Evolutionary conservation across 352 stramenopile species (phyloP), one percentile per base, ranked within the genome.

Genomic region (Globisporangium canariense): DNA sequence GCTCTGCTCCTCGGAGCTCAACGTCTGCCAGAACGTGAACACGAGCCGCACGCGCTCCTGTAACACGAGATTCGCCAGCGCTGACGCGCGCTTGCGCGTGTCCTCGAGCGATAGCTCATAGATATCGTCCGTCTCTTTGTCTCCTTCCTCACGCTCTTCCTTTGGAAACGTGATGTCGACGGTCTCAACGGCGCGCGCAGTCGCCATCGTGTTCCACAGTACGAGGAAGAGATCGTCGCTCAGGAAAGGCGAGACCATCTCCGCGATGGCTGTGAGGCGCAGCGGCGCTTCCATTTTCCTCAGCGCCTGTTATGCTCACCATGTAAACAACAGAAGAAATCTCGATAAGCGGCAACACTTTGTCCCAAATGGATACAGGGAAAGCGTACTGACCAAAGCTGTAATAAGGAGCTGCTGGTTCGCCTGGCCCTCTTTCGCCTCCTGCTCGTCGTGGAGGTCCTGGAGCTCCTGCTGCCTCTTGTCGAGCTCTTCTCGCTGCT

Each of bases 11-110:
- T 91, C 82, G 0, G 30, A 34, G 47, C 82, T 91, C 30, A 91
- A 56, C 16, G 66, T 74, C 45, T 84, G 73, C 73, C 73, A 87
- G 7, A 84, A 69, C 3, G 72, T 65, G 53, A 83, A 60, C 47
- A 91, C 60, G 2, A 91, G 69, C 0, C 71, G 76, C 13, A 88
- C 79, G n/a, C 82, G 79, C 56, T 89, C 81, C 47, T 88, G 78
- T 0, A 91, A 69, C 18, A 89, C 77, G 4, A 78, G 71, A 13
- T 70, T 78, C 2, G 77, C 77, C 11, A 89, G 65, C 1, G 63
- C 72, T 5, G 76, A 69, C 10, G 74, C 81, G 34, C 74, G 70
- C 20, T 78, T 78, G 30, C 74, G 67, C 16, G 74, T 70, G 46
- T 76, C 64, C 13, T 73, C 54, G 58, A 75, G 66, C 0, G 65